Evolutionary conservation across 2,329 filamentous ascomycete genomes (phyloP).

Genomic region (Penicillium paneum): DNA sequence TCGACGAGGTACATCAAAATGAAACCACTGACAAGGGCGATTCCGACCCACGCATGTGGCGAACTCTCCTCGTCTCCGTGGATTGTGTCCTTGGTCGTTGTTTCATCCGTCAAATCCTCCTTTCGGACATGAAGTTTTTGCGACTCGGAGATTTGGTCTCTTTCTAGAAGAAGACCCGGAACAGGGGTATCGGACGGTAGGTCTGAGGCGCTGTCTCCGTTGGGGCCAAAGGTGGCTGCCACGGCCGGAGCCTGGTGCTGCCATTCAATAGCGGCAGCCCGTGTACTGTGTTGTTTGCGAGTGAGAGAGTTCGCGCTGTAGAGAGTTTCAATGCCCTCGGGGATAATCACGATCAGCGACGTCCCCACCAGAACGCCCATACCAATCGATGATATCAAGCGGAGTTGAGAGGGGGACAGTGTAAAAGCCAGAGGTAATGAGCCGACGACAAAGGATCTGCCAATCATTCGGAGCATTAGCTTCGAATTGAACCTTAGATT

Average conservation of each 20-base stretch:
- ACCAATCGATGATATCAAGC: conserved; percentile 85
- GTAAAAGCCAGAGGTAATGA: conserved; percentile 85
- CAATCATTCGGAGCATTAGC: conserved; percentile 8
- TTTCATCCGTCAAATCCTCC: conserved; percentile 33
- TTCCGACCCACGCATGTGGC: conserved; percentile 75
- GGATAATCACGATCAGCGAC: conserved; percentile 94
- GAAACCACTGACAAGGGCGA: conserved; percentile 84
- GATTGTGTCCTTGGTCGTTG: conserved; percentile 40
- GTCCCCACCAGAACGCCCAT: conserved; percentile 94
- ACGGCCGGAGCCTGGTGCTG: conserved; percentile 24
- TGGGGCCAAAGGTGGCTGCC: conserved; percentile 9
- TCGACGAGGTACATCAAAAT: conserved; percentile 97
- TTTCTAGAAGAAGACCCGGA: conserved; percentile 15
- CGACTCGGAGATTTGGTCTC: conserved; percentile 3
- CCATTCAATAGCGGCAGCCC: conserved; percentile 30
- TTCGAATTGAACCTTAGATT: neutral
- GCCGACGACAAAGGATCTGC: conserved; percentile 90
- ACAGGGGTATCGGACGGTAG: conserved; percentile 8
- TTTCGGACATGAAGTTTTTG: conserved; percentile 25
- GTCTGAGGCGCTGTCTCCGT: neutral
- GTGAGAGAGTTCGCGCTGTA: conserved; percentile 54
- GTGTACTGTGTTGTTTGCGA: conserved; percentile 33
- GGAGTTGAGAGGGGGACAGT: conserved; percentile 79
- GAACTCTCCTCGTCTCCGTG: conserved; percentile 42
- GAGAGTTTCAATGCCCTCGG: conserved; percentile 89